phyloP scores from a whole-genome alignment of 768 basidiomycete genomes.

The Hypsizygus marmoreus region DNA sequence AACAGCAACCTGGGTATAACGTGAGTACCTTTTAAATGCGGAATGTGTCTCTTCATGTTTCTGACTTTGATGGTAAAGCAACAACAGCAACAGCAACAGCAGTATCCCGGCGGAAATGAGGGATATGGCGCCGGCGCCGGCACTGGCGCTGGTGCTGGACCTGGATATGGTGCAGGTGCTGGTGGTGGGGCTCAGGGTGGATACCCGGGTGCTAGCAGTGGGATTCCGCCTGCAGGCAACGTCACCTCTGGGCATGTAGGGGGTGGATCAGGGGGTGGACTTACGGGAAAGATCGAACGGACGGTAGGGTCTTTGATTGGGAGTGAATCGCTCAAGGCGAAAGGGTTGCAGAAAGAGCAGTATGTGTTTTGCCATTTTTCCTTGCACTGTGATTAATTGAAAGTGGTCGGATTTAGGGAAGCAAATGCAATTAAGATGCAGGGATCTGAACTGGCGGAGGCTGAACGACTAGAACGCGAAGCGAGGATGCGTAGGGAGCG shows the following conservation, averaged over 20 bases:
- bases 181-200: too few relatives aligned
- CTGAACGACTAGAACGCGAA: slow-evolving; percentile 55
- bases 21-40: too few relatives aligned
- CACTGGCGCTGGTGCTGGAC: slow-evolving; percentile 7
- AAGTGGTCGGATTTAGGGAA: slow-evolving; percentile 33
- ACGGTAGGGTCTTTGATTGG: slow-evolving; percentile 47
- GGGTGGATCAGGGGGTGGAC: too few relatives aligned
- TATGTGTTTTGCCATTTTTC: slow-evolving; percentile 19
- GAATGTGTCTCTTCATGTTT: too few relatives aligned
- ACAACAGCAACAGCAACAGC: too few relatives aligned
- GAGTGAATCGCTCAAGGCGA: slow-evolving; percentile 47
- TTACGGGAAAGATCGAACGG: slow-evolving; percentile 51
- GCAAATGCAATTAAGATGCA: slow-evolving; percentile 47
- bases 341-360: slow-evolving; percentile 53
- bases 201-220: too few relatives aligned
- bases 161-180: too few relatives aligned
- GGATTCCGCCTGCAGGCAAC: too few relatives aligned
- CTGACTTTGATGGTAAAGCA: too few relatives aligned
- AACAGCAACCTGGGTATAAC: too few relatives aligned
- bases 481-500: slow-evolving; percentile 50
- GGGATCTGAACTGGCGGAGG: slow-evolving; percentile 50
- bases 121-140: slow-evolving; percentile 7
- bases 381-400: background rate
- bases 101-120: slow-evolving; percentile 2
- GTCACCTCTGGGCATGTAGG: too few relatives aligned